Conservation (phyloP, 306 rosid species). For the Vigna reflexopilosa region DNA sequence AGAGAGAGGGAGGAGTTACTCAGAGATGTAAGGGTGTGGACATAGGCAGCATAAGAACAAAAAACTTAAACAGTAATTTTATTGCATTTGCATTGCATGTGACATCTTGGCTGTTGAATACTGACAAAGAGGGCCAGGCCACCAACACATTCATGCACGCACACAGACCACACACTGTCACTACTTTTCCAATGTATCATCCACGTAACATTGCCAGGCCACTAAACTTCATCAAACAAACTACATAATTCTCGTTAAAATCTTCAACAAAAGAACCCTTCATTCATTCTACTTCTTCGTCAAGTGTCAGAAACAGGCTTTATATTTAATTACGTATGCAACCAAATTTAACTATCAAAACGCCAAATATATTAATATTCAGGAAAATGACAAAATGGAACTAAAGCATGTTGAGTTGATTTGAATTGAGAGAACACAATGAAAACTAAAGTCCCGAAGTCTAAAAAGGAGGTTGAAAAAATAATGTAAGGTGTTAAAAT, state of each 20-base stretch:
- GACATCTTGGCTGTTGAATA: constrained; percentile 38
- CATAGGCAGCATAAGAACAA: constrained; percentile 17
- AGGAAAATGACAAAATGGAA: background rate
- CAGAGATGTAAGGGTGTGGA: constrained; percentile 2
- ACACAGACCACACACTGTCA: constrained; percentile 4
- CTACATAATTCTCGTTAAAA: background rate
- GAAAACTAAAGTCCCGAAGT: background rate
- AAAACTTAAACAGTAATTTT: constrained; percentile 9
- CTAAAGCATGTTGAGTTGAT: background rate
- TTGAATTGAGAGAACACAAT: background rate
- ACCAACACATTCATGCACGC: constrained; percentile 32
- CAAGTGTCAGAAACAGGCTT: background rate
- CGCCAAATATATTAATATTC: background rate
- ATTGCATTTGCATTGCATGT: constrained; percentile 48
- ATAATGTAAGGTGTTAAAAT: background rate
- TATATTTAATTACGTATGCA: background rate
- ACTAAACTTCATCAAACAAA: background rate
- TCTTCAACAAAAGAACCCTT: background rate
- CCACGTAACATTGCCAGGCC: background rate
- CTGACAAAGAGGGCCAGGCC: constrained; percentile 48
- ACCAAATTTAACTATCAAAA: background rate
- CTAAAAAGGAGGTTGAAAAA: background rate
- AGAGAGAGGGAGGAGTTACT: background rate
- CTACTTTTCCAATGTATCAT: background rate
- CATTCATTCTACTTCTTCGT: background rate